Percentiles rank a stretch among this genome's conserved stretches.
Conservation (phyloP, 2,329 filamentous ascomycete species). For the Didymella glomerata region DNA sequence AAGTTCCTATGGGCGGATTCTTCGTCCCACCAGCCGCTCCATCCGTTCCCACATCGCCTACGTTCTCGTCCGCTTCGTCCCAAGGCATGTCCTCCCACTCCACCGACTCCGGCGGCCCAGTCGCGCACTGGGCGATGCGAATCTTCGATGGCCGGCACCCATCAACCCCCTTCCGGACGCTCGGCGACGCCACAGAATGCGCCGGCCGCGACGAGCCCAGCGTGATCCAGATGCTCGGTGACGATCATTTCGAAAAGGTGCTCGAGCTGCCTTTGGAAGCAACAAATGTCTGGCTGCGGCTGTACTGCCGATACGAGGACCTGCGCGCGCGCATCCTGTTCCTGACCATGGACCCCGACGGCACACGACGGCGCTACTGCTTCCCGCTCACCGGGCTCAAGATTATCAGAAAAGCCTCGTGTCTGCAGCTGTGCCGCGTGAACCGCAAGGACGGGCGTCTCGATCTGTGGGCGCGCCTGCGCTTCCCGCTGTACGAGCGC, state of each 20-base stretch:
- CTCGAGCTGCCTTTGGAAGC: conserved; percentile 58
- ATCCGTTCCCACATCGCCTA: conserved; percentile 53
- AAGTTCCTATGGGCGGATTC: conserved; percentile 33
- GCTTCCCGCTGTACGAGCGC: conserved; percentile 65
- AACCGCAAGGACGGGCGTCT: conserved; percentile 53
- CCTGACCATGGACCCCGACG: conserved; percentile 54
- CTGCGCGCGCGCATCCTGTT: conserved; percentile 64
- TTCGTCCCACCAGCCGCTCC: conserved; percentile 49
- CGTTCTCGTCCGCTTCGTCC: conserved; percentile 55
- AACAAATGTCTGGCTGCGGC: conserved; percentile 56
- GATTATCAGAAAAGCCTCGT: conserved; percentile 52
- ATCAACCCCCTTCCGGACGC: conserved; percentile 47
- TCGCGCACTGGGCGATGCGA: conserved; percentile 55
- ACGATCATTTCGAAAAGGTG: conserved; percentile 54
- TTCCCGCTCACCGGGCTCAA: conserved; percentile 60
- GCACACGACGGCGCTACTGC: conserved; percentile 57
- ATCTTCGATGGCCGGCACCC: conserved; percentile 56
- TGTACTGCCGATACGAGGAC: conserved; percentile 63
- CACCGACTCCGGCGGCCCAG: conserved; percentile 42
- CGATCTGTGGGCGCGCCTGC: conserved; percentile 62
- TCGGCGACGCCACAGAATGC: conserved; percentile 47
- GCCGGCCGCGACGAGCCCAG: conserved; percentile 48
- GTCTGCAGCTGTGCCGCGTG: conserved; percentile 53
- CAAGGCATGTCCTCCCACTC: conserved; percentile 51
- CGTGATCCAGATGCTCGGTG: conserved; percentile 45